These are phyloP conservation scores for Suhomyces kilbournensis DNA, from an alignment of 805 yeast genomes.

Conservation along the genomic window DNA sequence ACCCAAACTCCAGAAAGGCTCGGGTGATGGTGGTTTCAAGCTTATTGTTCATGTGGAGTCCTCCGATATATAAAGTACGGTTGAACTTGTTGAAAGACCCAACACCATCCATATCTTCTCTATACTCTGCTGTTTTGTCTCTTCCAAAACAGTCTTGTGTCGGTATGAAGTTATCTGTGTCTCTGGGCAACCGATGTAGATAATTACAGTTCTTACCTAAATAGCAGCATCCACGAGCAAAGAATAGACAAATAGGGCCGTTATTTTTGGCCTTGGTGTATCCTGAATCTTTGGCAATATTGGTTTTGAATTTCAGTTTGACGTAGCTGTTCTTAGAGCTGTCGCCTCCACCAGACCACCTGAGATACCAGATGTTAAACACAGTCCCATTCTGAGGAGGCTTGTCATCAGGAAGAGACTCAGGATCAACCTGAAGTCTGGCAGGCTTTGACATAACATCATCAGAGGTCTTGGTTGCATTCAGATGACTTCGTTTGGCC, in stretches of 20 bases:
- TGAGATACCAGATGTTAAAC: constrained; percentile 84
- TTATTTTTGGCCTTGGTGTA: constrained; percentile 64
- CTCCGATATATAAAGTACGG: constrained; percentile 74
- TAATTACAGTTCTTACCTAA: constrained; percentile 74
- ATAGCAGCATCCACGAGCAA: constrained; percentile 85
- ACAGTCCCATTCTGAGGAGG: constrained; percentile 81
- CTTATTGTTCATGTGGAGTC: constrained; percentile 39
- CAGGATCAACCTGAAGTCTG: constrained; percentile 68
- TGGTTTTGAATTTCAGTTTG: constrained; percentile 57
- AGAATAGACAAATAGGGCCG: constrained; percentile 69
- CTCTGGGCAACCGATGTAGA: constrained; percentile 72
- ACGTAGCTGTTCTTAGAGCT: constrained; percentile 42
- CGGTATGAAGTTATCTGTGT: constrained; percentile 54
- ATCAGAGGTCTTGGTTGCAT: not conserved
- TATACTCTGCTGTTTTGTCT: constrained; percentile 73
- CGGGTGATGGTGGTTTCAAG: constrained; percentile 32
- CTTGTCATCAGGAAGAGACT: constrained; percentile 49
- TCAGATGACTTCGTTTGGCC: not conserved
- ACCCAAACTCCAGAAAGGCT: constrained; percentile 74
- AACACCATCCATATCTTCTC: constrained; percentile 94
- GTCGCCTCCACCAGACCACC: constrained; percentile 80
- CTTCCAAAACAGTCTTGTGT: constrained; percentile 91
- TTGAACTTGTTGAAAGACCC: constrained; percentile 75
- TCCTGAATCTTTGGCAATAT: constrained; percentile 66
- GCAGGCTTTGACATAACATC: constrained; percentile 45